Base-by-base conservation (phyloP, 225 moss, liverwort and hornwort genomes). In the Polytrichum commune region DNA sequence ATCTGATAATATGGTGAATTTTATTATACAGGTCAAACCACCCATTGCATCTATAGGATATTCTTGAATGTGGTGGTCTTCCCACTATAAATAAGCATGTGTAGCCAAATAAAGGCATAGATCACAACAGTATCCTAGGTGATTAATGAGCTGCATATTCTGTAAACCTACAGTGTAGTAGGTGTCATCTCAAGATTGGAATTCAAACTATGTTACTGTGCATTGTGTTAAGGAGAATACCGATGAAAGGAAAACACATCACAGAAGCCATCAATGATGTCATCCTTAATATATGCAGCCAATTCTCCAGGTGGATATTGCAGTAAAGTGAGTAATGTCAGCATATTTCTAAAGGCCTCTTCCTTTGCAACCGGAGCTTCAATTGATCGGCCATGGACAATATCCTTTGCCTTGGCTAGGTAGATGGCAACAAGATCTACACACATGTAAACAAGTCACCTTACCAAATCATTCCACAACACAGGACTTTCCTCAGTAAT, bases 261-360 rank as follows among this genome's bases (percentile, higher is more conserved):
- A 70, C 85, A 79, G 68, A 98, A 95, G 62, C 88, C 82, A 55
- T 90, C 74, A 6, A 93, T 78, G 64, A 93, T 56, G 53, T 91
- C 84, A 68, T 73, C 80, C 81, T 89, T 83, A 57, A 95, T 78
- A 67, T 83, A 65, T 29, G 86, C 85, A 70, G 95, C 80, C 53
- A 98, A 76, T 79, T 95, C 98, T 18, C 91, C 95, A 4, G 98
- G 93, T 53, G 93, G 84, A 68, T 93, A 73, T 77, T 95, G 95
- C 63, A 98, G 76, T 79, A 98, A 74, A 72, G 82, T 78, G 32
- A 91, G 91, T 28, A 98, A 75, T 8, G 92, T 90, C 63, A 91
- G 80, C 56, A 83, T 83, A 77, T 89, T 94, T 63, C 91, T 86
- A 66, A 98, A 98, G 29, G 81, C 91, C 69, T 98, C 98, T 73